A percentile compares a stretch with the other conserved stretches of the same genome.
phyloP scores from a whole-genome alignment of 2,329 filamentous ascomycete genomes.

The Emergomyces orientalis region DNA sequence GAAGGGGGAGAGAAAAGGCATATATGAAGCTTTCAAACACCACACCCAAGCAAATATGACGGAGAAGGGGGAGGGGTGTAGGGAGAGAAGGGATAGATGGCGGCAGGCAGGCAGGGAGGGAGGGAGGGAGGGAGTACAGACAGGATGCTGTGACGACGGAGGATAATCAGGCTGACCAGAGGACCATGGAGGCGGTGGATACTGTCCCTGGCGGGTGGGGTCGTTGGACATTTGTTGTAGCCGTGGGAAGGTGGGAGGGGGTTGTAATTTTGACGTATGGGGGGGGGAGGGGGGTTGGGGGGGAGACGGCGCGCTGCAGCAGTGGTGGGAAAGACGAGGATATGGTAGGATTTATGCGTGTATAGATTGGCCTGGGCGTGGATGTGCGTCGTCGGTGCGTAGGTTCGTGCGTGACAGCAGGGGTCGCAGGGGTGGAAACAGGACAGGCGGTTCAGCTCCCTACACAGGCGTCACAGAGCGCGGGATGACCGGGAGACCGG shows the following conservation, averaged over 20 bases:
- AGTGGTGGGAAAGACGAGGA: slow-evolving; percentile 7
- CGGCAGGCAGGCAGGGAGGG: background rate
- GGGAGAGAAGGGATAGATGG: background rate
- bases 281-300: too few relatives aligned
- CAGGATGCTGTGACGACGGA: slow-evolving; percentile 27
- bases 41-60: slow-evolving; percentile 5
- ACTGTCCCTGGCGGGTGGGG: slow-evolving; percentile 38
- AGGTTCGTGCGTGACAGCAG: background rate
- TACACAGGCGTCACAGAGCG: background rate
- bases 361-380: background rate
- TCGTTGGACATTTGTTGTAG: slow-evolving; percentile 36
- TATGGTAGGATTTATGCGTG: slow-evolving; percentile 4
- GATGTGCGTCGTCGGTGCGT: background rate
- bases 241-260: slow-evolving; percentile 4
- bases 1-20: background rate
- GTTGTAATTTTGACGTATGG: too few relatives aligned
- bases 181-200: slow-evolving; percentile 37
- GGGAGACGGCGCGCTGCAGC: background rate
- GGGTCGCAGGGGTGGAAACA: slow-evolving; percentile 1
- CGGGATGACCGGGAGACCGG: slow-evolving; percentile 4
- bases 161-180: slow-evolving; percentile 32
- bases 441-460: background rate
- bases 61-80: slow-evolving; percentile 2
- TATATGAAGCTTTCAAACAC: background rate
- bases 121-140: slow-evolving; percentile 13